Base-by-base conservation (phyloP, 108 stramenopile genomes). In the Licmophora abbreviata region DNA sequence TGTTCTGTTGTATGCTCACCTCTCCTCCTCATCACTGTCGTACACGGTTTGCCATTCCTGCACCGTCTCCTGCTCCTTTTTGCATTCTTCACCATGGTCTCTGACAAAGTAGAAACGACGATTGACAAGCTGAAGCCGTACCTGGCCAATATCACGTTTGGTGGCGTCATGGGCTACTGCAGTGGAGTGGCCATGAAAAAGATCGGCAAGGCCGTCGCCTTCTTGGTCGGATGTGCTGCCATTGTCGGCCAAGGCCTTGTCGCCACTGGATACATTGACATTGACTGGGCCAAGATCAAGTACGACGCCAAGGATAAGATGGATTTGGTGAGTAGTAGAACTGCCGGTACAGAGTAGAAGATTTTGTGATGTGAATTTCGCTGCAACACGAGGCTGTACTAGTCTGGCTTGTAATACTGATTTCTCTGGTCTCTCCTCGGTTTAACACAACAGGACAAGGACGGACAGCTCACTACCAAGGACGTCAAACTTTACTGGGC, bases 271-370 rank as follows among this genome's bases (percentile, higher is more conserved):
- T 88, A 81, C 48, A 73, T 95, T 61, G 68, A 63, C 45, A 72
- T 95, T 20, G 81, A 95, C 57, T 95, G 94, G 94, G 67, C 71
- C 33, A 83, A 86, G 54, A 65, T 93, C 29, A 63, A 77, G 59
- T 61, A 73, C 22, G 70, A 72, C 44, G 76, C 69, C 15, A 71
- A 67, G 21, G 71, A 77, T 41, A 68, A 52, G 22, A 36, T 93
- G 24, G 81, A 93, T 59, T 69, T 74, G 35, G 76, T 84, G 42
- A 29, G 55, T 59, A 41, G 12, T 48, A 27, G 14, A 8, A 15
- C 44, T 34, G 31, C n/a, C 34, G 34, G 12, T 35, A 12, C 12
- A 35, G 9, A 11, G 9, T 12, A 35, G 12, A 35, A 11, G 34
- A 11, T 11, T 12, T 35, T 35, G 12, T 40, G 38, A 20, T 40